phyloP scores from a whole-genome alignment of 805 yeast species.

The Wickerhamomyces bovis region DNA sequence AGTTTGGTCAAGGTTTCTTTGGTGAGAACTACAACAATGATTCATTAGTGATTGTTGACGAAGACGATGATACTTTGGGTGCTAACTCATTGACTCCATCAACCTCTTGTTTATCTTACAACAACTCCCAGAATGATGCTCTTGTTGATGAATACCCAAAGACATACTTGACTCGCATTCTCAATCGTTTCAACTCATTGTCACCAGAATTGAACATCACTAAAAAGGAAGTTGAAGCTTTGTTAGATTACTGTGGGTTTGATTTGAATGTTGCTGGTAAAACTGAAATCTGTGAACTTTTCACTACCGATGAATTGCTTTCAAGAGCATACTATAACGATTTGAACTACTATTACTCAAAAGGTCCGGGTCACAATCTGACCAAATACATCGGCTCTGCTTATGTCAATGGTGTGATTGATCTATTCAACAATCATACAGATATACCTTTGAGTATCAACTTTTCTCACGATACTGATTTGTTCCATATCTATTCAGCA shows the following conservation, averaged over 20 bases:
- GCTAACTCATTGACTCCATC: constrained; percentile 54
- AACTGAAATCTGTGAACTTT: constrained; percentile 26
- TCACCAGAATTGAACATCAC: constrained; percentile 37
- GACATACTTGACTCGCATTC: constrained; percentile 18
- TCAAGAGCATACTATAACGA: constrained; percentile 37
- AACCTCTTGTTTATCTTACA: constrained; percentile 34
- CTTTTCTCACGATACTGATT: constrained; percentile 53
- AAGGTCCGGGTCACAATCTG: constrained; percentile 43
- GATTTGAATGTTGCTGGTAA: constrained; percentile 43
- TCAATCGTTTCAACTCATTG: constrained; percentile 22
- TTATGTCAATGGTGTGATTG: constrained; percentile 41
- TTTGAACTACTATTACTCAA: constrained; percentile 37
- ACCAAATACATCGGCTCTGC: constrained; percentile 38
- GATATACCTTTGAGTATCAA: constrained; percentile 35
- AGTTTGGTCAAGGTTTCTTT: constrained; percentile 53
- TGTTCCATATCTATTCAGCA: constrained; percentile 43
- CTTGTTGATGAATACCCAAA: constrained; percentile 24
- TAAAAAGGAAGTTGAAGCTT: constrained; percentile 31
- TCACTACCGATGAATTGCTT: constrained; percentile 44
- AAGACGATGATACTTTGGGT: constrained; percentile 39
- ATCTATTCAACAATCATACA: constrained; percentile 33
- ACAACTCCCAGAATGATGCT: constrained; percentile 25
- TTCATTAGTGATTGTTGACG: constrained; percentile 38
- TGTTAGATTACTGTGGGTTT: constrained; percentile 43
- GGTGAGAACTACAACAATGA: constrained; percentile 33